A percentile compares a stretch with the other conserved stretches of the same genome.
These are phyloP conservation scores for Linnemannia zychae DNA, from an alignment of 192 early-diverging fungal genomes.

Conservation along the genomic window DNA sequence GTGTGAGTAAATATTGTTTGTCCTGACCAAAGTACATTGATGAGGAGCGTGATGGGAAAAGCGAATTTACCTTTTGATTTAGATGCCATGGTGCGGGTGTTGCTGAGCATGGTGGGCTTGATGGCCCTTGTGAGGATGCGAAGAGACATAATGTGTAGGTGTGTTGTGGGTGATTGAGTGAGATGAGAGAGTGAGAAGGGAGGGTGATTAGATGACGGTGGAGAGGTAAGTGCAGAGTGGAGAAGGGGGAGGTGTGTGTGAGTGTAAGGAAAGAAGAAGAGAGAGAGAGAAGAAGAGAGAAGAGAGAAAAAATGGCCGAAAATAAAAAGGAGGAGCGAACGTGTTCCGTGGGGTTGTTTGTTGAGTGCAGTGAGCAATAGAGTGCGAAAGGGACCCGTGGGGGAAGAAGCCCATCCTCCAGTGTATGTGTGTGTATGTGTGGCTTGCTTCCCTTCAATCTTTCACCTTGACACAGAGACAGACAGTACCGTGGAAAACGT, in stretches of 20 bases:
- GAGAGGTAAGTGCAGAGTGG: neutral
- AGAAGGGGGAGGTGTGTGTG: neutral
- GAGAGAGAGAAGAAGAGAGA: constrained; percentile 4
- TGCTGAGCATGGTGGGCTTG: constrained; percentile 49
- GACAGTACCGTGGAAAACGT: constrained; percentile 17
- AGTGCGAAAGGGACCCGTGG: neutral
- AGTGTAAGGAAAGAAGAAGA: constrained; percentile 7
- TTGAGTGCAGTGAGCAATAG: neutral
- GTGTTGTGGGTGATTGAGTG: neutral
- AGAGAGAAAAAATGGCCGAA: neutral
- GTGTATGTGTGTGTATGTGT: no score
- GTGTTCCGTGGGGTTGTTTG: neutral
- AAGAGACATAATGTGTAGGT: constrained; percentile 40
- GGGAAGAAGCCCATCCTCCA: neutral
- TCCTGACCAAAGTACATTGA: no score
- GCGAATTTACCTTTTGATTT: constrained; percentile 41
- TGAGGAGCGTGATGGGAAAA: no score
- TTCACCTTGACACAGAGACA: neutral
- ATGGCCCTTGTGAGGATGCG: constrained; percentile 50
- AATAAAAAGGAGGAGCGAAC: constrained; percentile 1
- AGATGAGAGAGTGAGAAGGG: neutral
- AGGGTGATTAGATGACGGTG: neutral
- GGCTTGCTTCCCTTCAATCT: neutral
- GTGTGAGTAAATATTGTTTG: neutral
- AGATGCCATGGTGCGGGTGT: constrained; percentile 54